Conservation (phyloP, 164 flowering plant genomes). For the Akebia trifoliata region DNA sequence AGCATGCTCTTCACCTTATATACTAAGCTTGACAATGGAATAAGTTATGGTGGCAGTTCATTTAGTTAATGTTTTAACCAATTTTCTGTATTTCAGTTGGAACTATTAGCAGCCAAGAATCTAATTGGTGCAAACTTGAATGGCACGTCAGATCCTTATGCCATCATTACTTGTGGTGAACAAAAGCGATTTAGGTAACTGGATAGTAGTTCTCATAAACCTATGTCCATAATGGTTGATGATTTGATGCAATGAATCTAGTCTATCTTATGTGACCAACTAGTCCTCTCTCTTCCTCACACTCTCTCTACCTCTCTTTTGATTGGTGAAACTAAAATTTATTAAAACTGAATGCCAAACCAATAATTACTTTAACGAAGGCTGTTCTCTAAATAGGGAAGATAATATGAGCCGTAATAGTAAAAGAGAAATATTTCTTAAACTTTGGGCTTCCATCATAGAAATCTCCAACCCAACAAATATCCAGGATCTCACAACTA, state of each 20-base stretch:
- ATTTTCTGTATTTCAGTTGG: conserved; percentile 44
- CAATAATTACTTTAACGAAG: too few species aligned
- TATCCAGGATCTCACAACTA: too few species aligned
- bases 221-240: not conserved
- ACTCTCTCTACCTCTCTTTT: too few species aligned
- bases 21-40: not conserved
- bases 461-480: too few species aligned
- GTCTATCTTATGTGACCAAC: not conserved
- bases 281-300: not conserved
- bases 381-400: too few species aligned
- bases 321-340: too few species aligned
- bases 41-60: not conserved
- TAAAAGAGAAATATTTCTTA: too few species aligned
- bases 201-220: conserved; percentile 3
- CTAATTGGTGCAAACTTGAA: conserved; percentile 92
- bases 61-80: not conserved
- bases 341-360: too few species aligned
- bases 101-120: conserved; percentile 94
- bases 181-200: conserved; percentile 92
- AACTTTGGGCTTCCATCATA: too few species aligned
- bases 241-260: not conserved
- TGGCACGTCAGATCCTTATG: conserved; percentile 99
- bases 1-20: not conserved
- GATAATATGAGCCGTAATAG: too few species aligned
- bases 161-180: conserved; percentile 85